These are phyloP conservation scores for Larix kaempferi DNA, from an alignment of 75 land plant genomes.

Conservation along the genomic window DNA sequence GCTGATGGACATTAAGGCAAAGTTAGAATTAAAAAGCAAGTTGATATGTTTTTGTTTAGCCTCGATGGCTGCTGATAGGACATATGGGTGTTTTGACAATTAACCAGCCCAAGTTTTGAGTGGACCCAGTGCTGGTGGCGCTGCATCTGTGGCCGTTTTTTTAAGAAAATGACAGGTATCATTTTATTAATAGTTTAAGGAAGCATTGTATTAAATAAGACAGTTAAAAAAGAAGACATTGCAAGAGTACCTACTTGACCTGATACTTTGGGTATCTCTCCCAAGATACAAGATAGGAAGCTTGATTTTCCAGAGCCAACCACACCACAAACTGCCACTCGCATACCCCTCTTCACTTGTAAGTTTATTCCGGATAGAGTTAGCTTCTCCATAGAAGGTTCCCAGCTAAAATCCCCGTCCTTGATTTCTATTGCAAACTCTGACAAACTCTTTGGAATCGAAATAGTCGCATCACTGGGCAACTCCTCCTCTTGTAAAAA, in stretches of 20 bases:
- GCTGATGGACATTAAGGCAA: too few relatives aligned
- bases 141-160: too few relatives aligned
- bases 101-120: too few relatives aligned
- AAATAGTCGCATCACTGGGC: slow-evolving; percentile 16
- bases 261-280: slow-evolving; percentile 89
- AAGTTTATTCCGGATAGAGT: background rate
- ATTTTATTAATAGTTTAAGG: too few relatives aligned
- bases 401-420: slow-evolving; percentile 26
- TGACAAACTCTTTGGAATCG: slow-evolving; percentile 4
- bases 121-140: too few relatives aligned
- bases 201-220: too few relatives aligned
- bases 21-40: too few relatives aligned
- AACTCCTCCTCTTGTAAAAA: slow-evolving; percentile 47
- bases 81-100: too few relatives aligned
- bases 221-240: too few relatives aligned
- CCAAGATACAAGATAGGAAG: slow-evolving; percentile 90
- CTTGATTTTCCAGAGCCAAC: slow-evolving; percentile 99
- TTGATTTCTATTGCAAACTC: slow-evolving; percentile 14
- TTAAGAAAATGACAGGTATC: too few relatives aligned
- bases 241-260: slow-evolving; percentile 32
- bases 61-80: too few relatives aligned
- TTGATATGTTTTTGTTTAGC: too few relatives aligned
- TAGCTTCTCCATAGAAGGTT: background rate
- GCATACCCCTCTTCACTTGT: slow-evolving; percentile 49
- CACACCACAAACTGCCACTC: slow-evolving; percentile 94